Base-by-base conservation (phyloP, 1,139 yeast genomes). In the Geotrichum australiense region DNA sequence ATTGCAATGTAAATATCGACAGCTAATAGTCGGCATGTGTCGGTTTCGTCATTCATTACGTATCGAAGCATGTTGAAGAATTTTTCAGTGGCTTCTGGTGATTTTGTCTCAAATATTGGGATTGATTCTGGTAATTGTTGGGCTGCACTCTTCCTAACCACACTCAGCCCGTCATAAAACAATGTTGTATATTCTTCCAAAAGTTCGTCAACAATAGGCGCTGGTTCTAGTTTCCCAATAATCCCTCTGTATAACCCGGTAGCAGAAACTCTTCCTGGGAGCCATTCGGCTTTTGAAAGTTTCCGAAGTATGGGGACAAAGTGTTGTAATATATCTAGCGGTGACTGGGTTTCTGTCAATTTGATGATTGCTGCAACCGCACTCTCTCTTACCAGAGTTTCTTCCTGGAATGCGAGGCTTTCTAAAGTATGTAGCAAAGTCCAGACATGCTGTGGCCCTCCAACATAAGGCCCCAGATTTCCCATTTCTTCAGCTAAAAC, bases 101-200 rank as follows among this genome's bases (percentile, higher is more conserved):
- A 29, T 4, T 15, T 7, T 6, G 19, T 6, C 7, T 73, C 69
- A 35, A 86, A 70, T 42, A 75, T 65, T 51, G 77, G 74, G 51
- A 89, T 76, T 46, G 87, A 66, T 35, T 64, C 68, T 1, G 97
- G 95, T 52, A 91, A 72, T 59, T 83, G 77, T 33, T 78, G 76
- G 6, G 95, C 97, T 12, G 96, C 94, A n/a, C 95, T 81, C 58
- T 97, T 78, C 62, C 96, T 78, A 28, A 91, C 98, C 96, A 91
- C 87, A 47, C 98, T 98, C 19, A 94, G 86, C 48, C 93, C 98
- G 63, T 93, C 97, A 50, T 75, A 74, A 39, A 85, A 76, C 52
- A 91, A 69, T 53, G 78, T 82, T 48, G 76, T 69, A 61, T 81
- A 89, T 45, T 80, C 64, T 33, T 72, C 70, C 49, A 87, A 70